Conservation (phyloP, 495 filamentous ascomycete genomes). For the Aspergillus incahuasiensis region DNA sequence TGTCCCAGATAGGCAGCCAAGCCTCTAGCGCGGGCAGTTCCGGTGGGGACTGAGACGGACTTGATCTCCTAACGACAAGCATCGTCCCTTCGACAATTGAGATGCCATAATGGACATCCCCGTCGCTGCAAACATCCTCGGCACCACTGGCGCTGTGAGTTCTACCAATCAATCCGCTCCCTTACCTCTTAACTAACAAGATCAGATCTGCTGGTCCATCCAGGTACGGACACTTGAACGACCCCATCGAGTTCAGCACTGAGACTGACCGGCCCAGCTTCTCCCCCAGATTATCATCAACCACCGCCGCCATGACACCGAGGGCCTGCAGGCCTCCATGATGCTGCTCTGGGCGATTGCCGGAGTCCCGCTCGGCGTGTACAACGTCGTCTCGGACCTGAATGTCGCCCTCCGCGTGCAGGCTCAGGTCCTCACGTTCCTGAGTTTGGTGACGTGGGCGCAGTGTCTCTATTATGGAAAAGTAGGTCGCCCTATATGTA, state of each 20-base stretch:
- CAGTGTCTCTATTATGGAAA: constrained; percentile 62
- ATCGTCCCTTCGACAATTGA: too few relatives aligned
- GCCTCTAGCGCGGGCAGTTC: neutral
- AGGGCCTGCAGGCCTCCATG: constrained; percentile 58
- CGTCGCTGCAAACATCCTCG: neutral
- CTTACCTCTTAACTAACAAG: neutral
- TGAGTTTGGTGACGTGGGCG: constrained; percentile 60
- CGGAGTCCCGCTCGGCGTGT: constrained; percentile 60
- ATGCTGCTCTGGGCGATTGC: constrained; percentile 64
- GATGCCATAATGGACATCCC: constrained; percentile 8
- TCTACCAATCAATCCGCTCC: neutral
- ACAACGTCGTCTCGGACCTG: constrained; percentile 58
- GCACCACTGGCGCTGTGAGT: neutral
- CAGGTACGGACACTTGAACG: constrained; percentile 26
- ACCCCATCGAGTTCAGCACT: neutral
- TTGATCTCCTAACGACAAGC: too few relatives aligned
- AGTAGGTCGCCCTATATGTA: too few relatives aligned
- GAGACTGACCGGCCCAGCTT: constrained; percentile 41
- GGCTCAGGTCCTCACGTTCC: constrained; percentile 55
- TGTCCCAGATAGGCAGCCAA: neutral
- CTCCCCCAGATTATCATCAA: constrained; percentile 64
- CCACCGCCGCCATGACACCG: constrained; percentile 54
- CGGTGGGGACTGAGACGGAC: too few relatives aligned
- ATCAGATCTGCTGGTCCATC: constrained; percentile 46
- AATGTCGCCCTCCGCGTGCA: constrained; percentile 58